Base-by-base conservation (phyloP, 192 early-diverging fungal species). In the Gonapodya sp. region DNA sequence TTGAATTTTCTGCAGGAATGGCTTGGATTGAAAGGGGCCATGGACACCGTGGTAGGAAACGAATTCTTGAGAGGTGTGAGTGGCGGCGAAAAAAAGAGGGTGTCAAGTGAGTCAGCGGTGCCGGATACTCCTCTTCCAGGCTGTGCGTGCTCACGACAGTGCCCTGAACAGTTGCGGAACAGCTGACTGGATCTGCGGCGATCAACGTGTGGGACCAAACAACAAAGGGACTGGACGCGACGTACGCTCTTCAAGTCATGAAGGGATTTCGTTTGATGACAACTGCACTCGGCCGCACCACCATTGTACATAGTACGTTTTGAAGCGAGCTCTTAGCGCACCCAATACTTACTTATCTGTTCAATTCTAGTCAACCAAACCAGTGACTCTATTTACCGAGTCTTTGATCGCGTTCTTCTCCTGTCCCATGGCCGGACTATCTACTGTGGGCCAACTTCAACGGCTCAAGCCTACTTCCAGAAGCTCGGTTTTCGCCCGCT, bases 21-120 rank as follows among this genome's bases (percentile, higher is more conserved):
- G 79, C 80, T 87, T 14, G 73, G 81, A 31, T 46, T 87, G 2
- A 73, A 64, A 34, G 82, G 79, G 16, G 83, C 82, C 46, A 80
- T 80, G 14, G 82, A 87, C 79, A 87, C 87, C 30, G 33, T 30
- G 81, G 93, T 94, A 1, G 93, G 93, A 46, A 91, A 94, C 82
- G 93, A 91, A 8, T 92, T 92, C 75, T 81, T 94, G 81, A 91
- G 93, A 79, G 92, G 93, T 83, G 86, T 93, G n/a, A 92, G 91
- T n/a, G 92, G 93, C 82, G 93, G 93, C 46, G 93, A 94, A 84
- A 90, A 91, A 82, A 93, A 93, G 84, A 92, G 93, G 80, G 88
- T 93, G 36, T 92, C 91, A 14, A 64, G 75, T 77, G 75, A 34
- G 75, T 77, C 34, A 64, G 46, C 8, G 24, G 46, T 64, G 8